A percentile compares a stretch with the other conserved stretches of the same genome.
These are phyloP conservation scores for Pascua guehoae DNA, from an alignment of 1,284 basidiomycete genomes.

Conservation along the genomic window DNA sequence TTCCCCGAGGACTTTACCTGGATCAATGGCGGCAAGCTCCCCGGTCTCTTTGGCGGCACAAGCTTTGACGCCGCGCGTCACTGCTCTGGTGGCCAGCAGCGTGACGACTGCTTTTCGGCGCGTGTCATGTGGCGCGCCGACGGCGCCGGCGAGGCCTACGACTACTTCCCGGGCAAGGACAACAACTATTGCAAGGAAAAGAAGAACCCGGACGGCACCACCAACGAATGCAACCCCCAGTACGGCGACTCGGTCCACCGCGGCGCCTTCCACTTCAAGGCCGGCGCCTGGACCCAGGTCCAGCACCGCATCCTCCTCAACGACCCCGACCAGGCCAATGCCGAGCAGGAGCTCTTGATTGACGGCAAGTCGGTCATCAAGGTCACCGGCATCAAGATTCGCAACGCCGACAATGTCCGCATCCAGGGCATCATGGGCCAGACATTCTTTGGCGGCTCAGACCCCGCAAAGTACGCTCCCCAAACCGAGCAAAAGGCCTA, in stretches of 20 bases:
- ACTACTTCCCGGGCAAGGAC: constrained; percentile 31
- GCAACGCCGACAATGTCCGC: constrained; percentile 49
- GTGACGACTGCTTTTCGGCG: constrained; percentile 46
- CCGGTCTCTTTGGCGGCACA: constrained; percentile 46
- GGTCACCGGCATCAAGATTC: constrained; percentile 55
- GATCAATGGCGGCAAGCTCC: constrained; percentile 50
- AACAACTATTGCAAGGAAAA: constrained; percentile 29
- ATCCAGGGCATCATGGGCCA: constrained; percentile 64
- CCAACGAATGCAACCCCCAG: constrained; percentile 30
- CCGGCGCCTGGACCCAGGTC: constrained; percentile 62
- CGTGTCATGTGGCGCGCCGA: constrained; percentile 49
- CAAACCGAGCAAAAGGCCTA: constrained; percentile 58
- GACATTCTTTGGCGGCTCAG: constrained; percentile 60
- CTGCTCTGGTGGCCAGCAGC: constrained; percentile 49
- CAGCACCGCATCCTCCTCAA: constrained; percentile 65
- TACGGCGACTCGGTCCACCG: constrained; percentile 58
- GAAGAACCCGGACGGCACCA: constrained; percentile 9
- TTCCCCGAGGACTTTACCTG: constrained; percentile 47
- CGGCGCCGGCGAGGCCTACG: constrained; percentile 44
- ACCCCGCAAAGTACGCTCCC: constrained; percentile 52
- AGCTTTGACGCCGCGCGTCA: constrained; percentile 27
- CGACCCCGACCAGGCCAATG: constrained; percentile 52
- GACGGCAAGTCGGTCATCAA: constrained; percentile 60
- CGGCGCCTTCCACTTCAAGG: constrained; percentile 64
- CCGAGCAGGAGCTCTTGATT: constrained; percentile 57